Conservation (phyloP, 2,329 filamentous ascomycete genomes). For the Trichoderma polysporum region DNA sequence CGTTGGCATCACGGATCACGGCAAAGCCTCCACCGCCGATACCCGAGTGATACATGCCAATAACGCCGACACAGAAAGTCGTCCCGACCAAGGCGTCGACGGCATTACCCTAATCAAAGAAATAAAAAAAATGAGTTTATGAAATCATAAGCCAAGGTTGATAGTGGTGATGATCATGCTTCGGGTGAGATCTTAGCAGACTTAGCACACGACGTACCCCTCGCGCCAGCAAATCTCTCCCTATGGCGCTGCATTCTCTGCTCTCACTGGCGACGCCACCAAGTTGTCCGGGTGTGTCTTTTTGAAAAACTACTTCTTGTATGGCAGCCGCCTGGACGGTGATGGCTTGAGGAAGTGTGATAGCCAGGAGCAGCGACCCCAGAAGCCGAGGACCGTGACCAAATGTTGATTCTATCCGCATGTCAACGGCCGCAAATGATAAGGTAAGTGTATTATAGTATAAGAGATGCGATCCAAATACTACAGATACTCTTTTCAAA, state of each 20-base stretch:
- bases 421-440: neutral
- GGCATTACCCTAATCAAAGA: conserved; percentile 60
- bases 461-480: neutral
- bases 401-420: conserved; percentile 1
- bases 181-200: conserved; percentile 4
- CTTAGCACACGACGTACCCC: conserved; percentile 42
- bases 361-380: conserved; percentile 8
- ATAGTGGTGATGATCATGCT: neutral
- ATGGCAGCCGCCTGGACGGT: conserved; percentile 20
- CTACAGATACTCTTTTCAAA: neutral
- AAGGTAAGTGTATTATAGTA: neutral
- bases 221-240: conserved; percentile 57
- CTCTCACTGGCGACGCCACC: conserved; percentile 73
- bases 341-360: neutral
- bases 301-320: conserved; percentile 28
- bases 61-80: conserved; percentile 71
- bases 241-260: conserved; percentile 66
- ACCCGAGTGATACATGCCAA: conserved; percentile 76
- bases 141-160: neutral
- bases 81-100: conserved; percentile 75
- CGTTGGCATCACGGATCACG: conserved; percentile 69
- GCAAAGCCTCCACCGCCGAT: conserved; percentile 92
- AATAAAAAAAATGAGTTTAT: neutral
- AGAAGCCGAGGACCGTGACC: neutral
- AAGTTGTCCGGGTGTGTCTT: conserved; percentile 24